Conservation (phyloP, 306 rosid genomes). For the Mucuna pruriens region DNA sequence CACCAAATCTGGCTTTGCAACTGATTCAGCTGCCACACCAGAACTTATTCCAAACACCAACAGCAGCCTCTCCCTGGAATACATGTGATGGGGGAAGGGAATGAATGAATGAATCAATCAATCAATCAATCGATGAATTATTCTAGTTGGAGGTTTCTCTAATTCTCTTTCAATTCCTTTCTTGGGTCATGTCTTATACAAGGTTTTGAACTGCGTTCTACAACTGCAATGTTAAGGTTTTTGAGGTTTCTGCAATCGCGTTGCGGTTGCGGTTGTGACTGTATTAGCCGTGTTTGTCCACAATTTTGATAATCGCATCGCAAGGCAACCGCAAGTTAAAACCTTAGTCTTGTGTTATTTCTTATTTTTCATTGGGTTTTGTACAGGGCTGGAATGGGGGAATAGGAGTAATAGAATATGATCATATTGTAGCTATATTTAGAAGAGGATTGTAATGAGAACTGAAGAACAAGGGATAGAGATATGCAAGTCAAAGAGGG, state of each 20-base stretch:
- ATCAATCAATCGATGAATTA: no score
- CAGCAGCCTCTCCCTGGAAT: slow-evolving; percentile 64
- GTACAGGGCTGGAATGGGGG: slow-evolving; percentile 68
- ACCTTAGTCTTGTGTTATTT: slow-evolving; percentile 46
- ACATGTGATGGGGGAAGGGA: slow-evolving; percentile 55
- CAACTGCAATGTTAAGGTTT: not conserved
- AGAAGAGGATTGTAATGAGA: slow-evolving; percentile 58
- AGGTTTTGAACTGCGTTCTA: not conserved
- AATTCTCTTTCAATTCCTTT: slow-evolving; percentile 10
- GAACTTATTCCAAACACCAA: slow-evolving; percentile 76
- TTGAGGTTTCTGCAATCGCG: not conserved
- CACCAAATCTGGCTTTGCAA: not conserved
- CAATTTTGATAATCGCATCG: not conserved
- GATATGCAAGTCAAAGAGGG: slow-evolving; percentile 51
- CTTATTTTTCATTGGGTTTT: slow-evolving; percentile 57
- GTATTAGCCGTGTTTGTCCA: not conserved
- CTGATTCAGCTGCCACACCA: slow-evolving; percentile 33
- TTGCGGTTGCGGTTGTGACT: not conserved
- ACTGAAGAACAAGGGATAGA: slow-evolving; percentile 42
- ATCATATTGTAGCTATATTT: slow-evolving; percentile 60
- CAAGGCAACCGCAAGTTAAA: not conserved
- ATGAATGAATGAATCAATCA: no score
- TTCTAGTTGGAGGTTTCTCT: slow-evolving; percentile 24
- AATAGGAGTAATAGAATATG: slow-evolving; percentile 60
- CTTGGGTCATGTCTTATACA: not conserved